These are phyloP conservation scores for Colletotrichum sp. DNA, from an alignment of 2,329 filamentous ascomycete genomes.

Conservation along the genomic window DNA sequence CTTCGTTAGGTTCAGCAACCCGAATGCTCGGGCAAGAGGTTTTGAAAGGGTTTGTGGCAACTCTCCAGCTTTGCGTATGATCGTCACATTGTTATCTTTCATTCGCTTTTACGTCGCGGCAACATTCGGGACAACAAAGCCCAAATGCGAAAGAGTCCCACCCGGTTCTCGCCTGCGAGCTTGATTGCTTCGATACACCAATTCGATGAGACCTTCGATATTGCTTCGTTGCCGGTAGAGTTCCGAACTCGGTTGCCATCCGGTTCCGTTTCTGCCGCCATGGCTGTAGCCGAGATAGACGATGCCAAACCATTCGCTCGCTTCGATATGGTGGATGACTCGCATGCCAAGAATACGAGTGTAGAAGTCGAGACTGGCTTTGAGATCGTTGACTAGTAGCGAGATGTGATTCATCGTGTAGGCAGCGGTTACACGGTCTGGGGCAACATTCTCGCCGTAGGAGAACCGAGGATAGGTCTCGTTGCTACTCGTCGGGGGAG, in stretches of 20 bases:
- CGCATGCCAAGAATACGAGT: constrained; percentile 37
- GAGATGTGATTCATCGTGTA: constrained; percentile 40
- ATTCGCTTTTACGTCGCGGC: constrained; percentile 26
- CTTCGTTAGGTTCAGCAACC: constrained; percentile 12
- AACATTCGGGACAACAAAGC: constrained; percentile 36
- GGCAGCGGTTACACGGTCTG: constrained; percentile 28
- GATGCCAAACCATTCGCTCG: constrained; percentile 30
- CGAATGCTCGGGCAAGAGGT: not conserved
- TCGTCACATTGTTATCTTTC: constrained; percentile 23
- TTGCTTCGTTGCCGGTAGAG: constrained; percentile 38
- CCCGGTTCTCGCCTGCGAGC: constrained; percentile 17
- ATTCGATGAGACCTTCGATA: constrained; percentile 33
- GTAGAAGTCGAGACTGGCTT: constrained; percentile 36
- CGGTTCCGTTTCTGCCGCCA: constrained; percentile 40
- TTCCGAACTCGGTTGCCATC: constrained; percentile 35
- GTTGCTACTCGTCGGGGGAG: not conserved
- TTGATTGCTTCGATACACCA: constrained; percentile 28
- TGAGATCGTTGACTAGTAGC: constrained; percentile 33
- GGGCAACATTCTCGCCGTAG: not conserved
- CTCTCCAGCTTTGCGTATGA: constrained; percentile 30
- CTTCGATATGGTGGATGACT: constrained; percentile 35
- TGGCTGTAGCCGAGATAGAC: constrained; percentile 39
- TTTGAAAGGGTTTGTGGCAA: not conserved
- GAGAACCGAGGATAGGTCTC: not conserved
- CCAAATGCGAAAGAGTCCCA: constrained; percentile 37